Conservation (phyloP, 1,284 basidiomycete genomes). For the Neolentinus lepideus region DNA sequence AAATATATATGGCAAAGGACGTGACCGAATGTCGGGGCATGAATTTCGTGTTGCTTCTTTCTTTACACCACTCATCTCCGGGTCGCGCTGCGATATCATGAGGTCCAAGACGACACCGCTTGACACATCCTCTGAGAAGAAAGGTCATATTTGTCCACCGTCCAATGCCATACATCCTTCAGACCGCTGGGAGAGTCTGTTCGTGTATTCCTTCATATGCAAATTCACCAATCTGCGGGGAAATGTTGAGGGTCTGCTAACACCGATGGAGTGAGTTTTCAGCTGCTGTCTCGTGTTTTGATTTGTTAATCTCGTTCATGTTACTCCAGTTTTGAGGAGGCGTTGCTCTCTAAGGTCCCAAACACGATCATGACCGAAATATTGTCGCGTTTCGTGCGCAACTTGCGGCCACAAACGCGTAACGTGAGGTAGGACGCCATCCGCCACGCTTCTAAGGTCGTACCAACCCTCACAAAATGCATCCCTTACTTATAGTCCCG, state of each 20-base stretch:
- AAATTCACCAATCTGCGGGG: conserved; percentile 68
- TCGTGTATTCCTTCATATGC: conserved; percentile 76
- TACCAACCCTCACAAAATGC: conserved; percentile 25
- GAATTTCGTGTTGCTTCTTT: conserved; percentile 3
- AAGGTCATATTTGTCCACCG: conserved; percentile 68
- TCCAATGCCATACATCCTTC: conserved; percentile 65
- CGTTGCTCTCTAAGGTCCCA: conserved; percentile 59
- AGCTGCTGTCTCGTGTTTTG: conserved; percentile 4
- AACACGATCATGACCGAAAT: conserved; percentile 64
- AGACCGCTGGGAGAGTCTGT: conserved; percentile 80
- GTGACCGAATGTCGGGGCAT: conserved; percentile 4
- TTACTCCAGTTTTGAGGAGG: conserved; percentile 61
- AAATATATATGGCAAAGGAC: neutral
- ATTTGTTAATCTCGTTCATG: conserved; percentile 10
- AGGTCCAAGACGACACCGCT: conserved; percentile 12
- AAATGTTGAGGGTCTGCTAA: conserved; percentile 70
- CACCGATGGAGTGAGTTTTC: conserved; percentile 65
- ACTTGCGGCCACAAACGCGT: conserved; percentile 76
- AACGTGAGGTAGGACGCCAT: conserved; percentile 64
- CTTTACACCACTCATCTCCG: conserved; percentile 1
- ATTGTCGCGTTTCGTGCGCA: conserved; percentile 67
- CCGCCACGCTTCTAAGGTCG: conserved; percentile 16
- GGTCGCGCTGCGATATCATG: conserved; percentile 14
- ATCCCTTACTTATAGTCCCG: conserved; percentile 42
- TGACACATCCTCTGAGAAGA: conserved; percentile 32